A percentile compares a stretch with the other conserved stretches of the same genome.
phyloP scores from a whole-genome alignment of 2,329 filamentous ascomycete genomes.

The Periconia macrospinosa region DNA sequence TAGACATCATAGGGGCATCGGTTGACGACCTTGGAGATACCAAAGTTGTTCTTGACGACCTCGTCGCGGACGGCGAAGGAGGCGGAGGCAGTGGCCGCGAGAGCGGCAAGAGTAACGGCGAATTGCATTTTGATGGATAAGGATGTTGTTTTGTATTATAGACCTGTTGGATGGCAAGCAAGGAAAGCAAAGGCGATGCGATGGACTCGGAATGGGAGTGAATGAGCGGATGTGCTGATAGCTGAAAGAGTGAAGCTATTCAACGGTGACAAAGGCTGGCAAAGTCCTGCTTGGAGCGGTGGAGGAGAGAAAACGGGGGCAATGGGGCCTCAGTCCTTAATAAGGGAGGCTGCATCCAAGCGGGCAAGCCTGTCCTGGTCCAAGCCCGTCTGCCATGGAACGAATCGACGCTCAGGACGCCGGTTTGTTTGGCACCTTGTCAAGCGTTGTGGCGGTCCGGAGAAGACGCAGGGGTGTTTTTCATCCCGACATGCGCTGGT shows the following conservation, averaged over 20 bases:
- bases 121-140: conserved; percentile 35
- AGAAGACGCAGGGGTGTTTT: conserved; percentile 27
- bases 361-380: conserved; percentile 30
- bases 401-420: conserved; percentile 39
- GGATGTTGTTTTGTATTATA: not conserved
- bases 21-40: conserved; percentile 38
- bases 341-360: conserved; percentile 33
- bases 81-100: conserved; percentile 32
- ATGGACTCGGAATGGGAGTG: conserved; percentile 22
- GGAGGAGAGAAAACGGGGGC: conserved; percentile 21
- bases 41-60: conserved; percentile 17
- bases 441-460: conserved; percentile 37
- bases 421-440: conserved; percentile 32
- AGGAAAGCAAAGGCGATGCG: conserved; percentile 18
- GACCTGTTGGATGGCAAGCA: conserved; percentile 11
- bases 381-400: conserved; percentile 30
- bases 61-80: conserved; percentile 4
- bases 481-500: conserved; percentile 22
- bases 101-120: conserved; percentile 32
- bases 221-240: conserved; percentile 42
- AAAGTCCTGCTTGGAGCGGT: conserved; percentile 43
- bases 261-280: conserved; percentile 42
- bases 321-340: conserved; percentile 41
- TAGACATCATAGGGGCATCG: conserved; percentile 42
- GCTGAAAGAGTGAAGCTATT: conserved; percentile 46